A percentile compares a stretch with the other conserved stretches of the same genome.
These are phyloP conservation scores for Flueggea neowawraea DNA, from an alignment of 441 rosid species.

Conservation along the genomic window DNA sequence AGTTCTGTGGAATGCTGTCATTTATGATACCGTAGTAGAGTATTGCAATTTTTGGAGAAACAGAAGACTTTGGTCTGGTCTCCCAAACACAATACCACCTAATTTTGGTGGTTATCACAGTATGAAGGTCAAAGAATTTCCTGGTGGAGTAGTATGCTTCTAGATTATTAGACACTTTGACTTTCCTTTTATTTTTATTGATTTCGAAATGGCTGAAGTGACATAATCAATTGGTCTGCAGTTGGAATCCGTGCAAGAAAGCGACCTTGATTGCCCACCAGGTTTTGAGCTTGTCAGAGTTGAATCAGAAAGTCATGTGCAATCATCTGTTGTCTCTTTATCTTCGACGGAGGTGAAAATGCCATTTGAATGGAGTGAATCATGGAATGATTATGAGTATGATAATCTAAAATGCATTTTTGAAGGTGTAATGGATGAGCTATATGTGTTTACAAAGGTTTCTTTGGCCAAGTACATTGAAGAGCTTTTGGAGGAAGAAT, in stretches of 20 bases:
- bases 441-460: slow-evolving; percentile 49
- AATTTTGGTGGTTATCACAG: slow-evolving; percentile 14
- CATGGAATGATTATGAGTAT: slow-evolving; percentile 16
- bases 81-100: slow-evolving; percentile 27
- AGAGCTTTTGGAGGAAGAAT: slow-evolving; percentile 54
- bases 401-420: slow-evolving; percentile 35
- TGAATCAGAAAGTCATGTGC: slow-evolving; percentile 21
- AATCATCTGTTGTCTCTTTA: slow-evolving; percentile 18
- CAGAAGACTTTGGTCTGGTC: slow-evolving; percentile 62
- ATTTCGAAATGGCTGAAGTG: slow-evolving; percentile 15
- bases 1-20: slow-evolving; percentile 90
- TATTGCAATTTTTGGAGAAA: slow-evolving; percentile 67
- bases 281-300: slow-evolving; percentile 37
- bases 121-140: slow-evolving; percentile 23
- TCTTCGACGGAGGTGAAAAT: slow-evolving; percentile 20
- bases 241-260: slow-evolving; percentile 34
- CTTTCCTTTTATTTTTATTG: background rate
- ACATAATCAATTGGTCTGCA: slow-evolving; percentile 32
- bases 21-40: slow-evolving; percentile 63
- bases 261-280: slow-evolving; percentile 37
- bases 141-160: slow-evolving; percentile 36
- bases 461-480: slow-evolving; percentile 43
- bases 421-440: slow-evolving; percentile 59
- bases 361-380: slow-evolving; percentile 24
- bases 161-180: slow-evolving; percentile 3